Percentiles rank a stretch among this genome's conserved stretches.
Conservation (phyloP, 179 eudicot species). For the Vitellaria paradoxa region DNA sequence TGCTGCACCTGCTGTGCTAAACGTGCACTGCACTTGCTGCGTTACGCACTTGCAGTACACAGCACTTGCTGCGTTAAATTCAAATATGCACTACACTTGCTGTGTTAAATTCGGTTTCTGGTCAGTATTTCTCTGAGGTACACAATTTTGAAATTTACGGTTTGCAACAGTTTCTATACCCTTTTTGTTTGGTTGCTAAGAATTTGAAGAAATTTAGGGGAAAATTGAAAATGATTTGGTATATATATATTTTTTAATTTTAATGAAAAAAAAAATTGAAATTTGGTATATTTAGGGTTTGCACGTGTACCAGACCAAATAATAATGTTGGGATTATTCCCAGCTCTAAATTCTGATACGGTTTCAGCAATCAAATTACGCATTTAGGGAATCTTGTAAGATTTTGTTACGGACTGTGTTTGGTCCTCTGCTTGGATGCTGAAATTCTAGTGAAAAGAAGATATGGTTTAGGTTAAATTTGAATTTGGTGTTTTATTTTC, state of each 20-base stretch:
- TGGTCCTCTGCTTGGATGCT: not conserved
- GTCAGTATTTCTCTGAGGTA: constrained; percentile 71
- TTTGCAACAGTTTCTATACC: not conserved
- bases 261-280: too few relatives aligned
- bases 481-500: not conserved
- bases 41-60: too few relatives aligned
- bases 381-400: not conserved
- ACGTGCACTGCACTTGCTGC: too few relatives aligned
- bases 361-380: not conserved
- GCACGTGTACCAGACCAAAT: too few relatives aligned
- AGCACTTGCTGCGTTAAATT: too few relatives aligned
- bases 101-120: constrained; percentile 28
- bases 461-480: not conserved
- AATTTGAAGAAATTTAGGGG: not conserved
- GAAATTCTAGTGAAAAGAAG: not conserved
- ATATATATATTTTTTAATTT: not conserved
- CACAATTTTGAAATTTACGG: not conserved
- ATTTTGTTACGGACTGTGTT: not conserved
- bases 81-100: too few relatives aligned
- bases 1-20: too few relatives aligned
- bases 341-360: not conserved
- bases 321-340: not conserved
- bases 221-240: not conserved
- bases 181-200: constrained; percentile 1
- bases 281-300: too few relatives aligned